A percentile compares a stretch with the other conserved stretches of the same genome.
These are phyloP conservation scores for Barnettozyma populi DNA, from an alignment of 805 yeast genomes.

Conservation along the genomic window DNA sequence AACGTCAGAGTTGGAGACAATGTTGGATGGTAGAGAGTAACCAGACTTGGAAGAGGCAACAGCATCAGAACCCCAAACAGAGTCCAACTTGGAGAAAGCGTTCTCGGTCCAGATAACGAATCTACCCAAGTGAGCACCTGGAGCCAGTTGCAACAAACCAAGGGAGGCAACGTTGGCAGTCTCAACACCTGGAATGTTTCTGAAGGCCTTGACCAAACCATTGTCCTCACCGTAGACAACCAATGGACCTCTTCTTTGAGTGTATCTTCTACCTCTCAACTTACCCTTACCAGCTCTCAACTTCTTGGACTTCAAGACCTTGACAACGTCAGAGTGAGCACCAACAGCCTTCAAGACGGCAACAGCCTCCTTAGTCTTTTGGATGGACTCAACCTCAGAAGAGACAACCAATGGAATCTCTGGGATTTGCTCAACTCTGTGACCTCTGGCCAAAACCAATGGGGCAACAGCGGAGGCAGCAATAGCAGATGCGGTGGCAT, in stretches of 20 bases:
- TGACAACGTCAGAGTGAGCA: slow-evolving; percentile 97
- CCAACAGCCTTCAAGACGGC: slow-evolving; percentile 97
- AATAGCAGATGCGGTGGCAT: slow-evolving; percentile 99
- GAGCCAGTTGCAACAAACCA: slow-evolving; percentile 97
- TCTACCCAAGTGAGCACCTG: slow-evolving; percentile 99
- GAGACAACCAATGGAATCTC: slow-evolving; percentile 98
- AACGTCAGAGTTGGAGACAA: slow-evolving; percentile 92
- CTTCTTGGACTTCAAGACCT: slow-evolving; percentile 97
- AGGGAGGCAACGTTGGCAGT: slow-evolving; percentile 86
- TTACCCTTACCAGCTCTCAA: slow-evolving; percentile 99
- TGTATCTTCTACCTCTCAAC: slow-evolving; percentile 98
- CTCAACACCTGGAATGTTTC: slow-evolving; percentile 99
- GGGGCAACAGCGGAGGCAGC: slow-evolving; percentile 99
- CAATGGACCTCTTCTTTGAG: slow-evolving; percentile 99
- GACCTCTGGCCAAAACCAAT: slow-evolving; percentile 98
- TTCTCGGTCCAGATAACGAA: slow-evolving; percentile 99
- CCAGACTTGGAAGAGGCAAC: slow-evolving; percentile 79
- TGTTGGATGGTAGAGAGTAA: slow-evolving; percentile 91
- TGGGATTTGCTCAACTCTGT: slow-evolving; percentile 96
- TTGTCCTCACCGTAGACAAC: slow-evolving; percentile 97
- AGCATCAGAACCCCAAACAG: slow-evolving; percentile 93
- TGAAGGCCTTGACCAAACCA: slow-evolving; percentile 96
- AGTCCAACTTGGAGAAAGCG: slow-evolving; percentile 95
- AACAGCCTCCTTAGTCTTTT: slow-evolving; percentile 98
- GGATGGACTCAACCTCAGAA: slow-evolving; percentile 84